Evolutionary conservation across 306 rosid genomes (phyloP).

Genomic region (Trifolium pratense): DNA sequence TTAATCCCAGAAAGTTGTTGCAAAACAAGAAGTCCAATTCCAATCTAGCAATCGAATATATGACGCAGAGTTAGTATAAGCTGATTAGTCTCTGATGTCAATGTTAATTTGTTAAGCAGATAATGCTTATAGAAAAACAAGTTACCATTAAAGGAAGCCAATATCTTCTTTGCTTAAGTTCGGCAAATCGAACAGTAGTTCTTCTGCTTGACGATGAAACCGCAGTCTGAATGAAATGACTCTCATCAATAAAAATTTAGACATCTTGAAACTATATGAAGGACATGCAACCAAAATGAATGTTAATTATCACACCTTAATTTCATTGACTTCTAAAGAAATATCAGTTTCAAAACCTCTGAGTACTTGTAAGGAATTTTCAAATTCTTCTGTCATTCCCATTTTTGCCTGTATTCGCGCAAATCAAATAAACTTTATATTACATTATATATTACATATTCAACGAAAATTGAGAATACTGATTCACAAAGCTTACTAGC

Average conservation of each 20-base stretch:
- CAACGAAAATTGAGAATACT: conserved; percentile 27
- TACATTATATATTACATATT: background rate
- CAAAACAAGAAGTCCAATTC: conserved; percentile 87
- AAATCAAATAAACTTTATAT: conserved; percentile 30
- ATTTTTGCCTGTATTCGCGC: conserved; percentile 75
- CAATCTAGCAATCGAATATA: conserved; percentile 62
- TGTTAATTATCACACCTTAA: conserved; percentile 55
- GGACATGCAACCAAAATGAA: background rate
- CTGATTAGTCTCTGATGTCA: conserved; percentile 38
- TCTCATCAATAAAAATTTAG: conserved; percentile 33
- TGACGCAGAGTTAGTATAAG: conserved; percentile 35
- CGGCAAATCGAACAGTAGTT: conserved; percentile 73
- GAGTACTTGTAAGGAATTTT: conserved; percentile 92
- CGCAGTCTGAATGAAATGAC: conserved; percentile 63
- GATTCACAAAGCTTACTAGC: conserved; percentile 62
- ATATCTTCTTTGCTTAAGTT: conserved; percentile 82
- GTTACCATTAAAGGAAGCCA: conserved; percentile 90
- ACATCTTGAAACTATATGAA: conserved; percentile 3
- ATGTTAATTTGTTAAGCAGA: too few relatives aligned
- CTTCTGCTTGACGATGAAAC: conserved; percentile 70
- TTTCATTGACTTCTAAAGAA: conserved; percentile 80
- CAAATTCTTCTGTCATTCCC: conserved; percentile 96
- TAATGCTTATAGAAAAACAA: conserved; percentile 36
- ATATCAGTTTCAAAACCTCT: conserved; percentile 92
- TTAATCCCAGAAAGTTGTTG: conserved; percentile 95